Conservation (phyloP, 768 basidiomycete genomes). For the Boletus vermiculosoides region DNA sequence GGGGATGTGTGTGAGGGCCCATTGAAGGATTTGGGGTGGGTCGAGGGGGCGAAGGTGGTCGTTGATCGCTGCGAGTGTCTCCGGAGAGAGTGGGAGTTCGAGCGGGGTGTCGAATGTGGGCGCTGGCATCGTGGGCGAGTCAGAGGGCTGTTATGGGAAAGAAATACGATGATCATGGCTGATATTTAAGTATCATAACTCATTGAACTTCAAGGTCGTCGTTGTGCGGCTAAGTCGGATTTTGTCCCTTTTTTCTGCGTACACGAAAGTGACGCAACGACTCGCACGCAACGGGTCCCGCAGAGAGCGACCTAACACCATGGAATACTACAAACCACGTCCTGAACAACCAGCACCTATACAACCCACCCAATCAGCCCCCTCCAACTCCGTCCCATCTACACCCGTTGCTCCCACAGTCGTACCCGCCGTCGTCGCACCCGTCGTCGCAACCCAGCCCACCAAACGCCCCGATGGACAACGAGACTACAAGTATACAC, state of each 20-base stretch:
- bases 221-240: too few relatives aligned
- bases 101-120: constrained; percentile 39
- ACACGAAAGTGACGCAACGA: background rate
- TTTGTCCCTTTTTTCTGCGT: background rate
- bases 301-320: background rate
- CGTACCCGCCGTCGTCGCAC: constrained; percentile 4
- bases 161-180: background rate
- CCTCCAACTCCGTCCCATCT: constrained; percentile 19
- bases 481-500: constrained; percentile 82
- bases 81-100: constrained; percentile 54
- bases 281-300: background rate
- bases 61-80: constrained; percentile 69
- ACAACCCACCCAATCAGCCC: constrained; percentile 14
- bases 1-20: constrained; percentile 81
- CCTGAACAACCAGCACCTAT: constrained; percentile 20
- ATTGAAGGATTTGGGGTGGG: constrained; percentile 82
- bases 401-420: constrained; percentile 18
- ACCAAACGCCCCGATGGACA: constrained; percentile 25
- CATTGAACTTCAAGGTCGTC: too few relatives aligned
- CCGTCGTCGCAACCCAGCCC: constrained; percentile 10
- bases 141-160: background rate
- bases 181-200: background rate
- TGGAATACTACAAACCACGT: constrained; percentile 32
- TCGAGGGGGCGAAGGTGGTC: constrained; percentile 64
- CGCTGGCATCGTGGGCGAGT: constrained; percentile 9